Evolutionary conservation across 257 asterid species (phyloP).

Genomic region (Fraxinus pennsylvanica): DNA sequence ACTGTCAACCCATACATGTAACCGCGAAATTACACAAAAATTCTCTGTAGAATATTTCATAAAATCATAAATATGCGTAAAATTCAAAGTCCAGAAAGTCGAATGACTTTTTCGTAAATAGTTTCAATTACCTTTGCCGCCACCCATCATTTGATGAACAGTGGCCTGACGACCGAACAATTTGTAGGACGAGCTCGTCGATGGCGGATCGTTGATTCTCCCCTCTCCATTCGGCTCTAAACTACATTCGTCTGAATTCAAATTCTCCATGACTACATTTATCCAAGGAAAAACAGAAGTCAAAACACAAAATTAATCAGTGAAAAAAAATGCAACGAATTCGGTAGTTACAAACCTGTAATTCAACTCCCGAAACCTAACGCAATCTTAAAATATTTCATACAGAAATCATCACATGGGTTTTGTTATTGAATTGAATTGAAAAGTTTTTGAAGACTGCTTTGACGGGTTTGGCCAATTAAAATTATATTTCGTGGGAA

Average conservation of each 20-base stretch:
- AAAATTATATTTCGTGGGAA: neutral
- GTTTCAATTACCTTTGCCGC: slow-evolving; percentile 62
- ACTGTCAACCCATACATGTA: neutral
- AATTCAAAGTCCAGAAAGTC: neutral
- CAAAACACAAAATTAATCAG: slow-evolving; percentile 15
- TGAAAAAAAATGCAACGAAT: neutral
- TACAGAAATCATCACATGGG: neutral
- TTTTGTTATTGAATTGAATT: neutral
- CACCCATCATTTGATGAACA: slow-evolving; percentile 77
- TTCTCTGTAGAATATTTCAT: neutral
- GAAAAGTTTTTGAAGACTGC: slow-evolving; percentile 26
- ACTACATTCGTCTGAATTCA: slow-evolving; percentile 56
- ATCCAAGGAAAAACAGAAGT: neutral
- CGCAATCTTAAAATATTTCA: neutral
- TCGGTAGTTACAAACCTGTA: neutral
- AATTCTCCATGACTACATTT: slow-evolving; percentile 56
- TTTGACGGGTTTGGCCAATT: neutral
- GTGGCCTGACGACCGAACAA: slow-evolving; percentile 52
- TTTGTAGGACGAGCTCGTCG: slow-evolving; percentile 56
- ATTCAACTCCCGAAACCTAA: neutral
- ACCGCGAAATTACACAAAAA: neutral
- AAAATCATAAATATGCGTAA: neutral
- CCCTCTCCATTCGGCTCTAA: slow-evolving; percentile 50
- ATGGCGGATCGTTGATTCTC: slow-evolving; percentile 42
- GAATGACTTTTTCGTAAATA: neutral